Conservation (phyloP, 2,329 filamentous ascomycete species). For the Aspergillus sp. region DNA sequence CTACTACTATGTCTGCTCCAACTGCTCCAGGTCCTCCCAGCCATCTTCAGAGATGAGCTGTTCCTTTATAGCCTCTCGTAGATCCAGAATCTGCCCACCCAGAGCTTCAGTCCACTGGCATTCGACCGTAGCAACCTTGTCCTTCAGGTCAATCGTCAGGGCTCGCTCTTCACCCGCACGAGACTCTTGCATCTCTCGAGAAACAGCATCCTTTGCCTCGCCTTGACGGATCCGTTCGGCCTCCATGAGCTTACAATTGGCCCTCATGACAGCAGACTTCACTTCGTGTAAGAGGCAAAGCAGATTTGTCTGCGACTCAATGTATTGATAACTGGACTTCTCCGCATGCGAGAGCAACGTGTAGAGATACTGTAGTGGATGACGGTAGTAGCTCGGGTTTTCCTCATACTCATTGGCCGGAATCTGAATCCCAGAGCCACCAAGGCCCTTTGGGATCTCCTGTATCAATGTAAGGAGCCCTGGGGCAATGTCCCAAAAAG, state of each 20-base stretch:
- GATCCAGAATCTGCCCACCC: conserved; percentile 67
- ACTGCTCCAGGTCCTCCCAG: conserved; percentile 73
- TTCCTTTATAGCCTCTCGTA: conserved; percentile 68
- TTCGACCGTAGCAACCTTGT: conserved; percentile 86
- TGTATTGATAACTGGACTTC: conserved; percentile 93
- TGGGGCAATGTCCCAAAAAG: conserved; percentile 97
- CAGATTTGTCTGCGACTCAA: conserved; percentile 88
- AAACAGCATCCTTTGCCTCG: conserved; percentile 37
- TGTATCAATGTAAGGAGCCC: conserved; percentile 73
- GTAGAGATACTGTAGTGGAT: conserved; percentile 88
- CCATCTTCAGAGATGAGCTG: conserved; percentile 75
- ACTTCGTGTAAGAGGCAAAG: conserved; percentile 89
- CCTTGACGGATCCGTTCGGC: conserved; percentile 53
- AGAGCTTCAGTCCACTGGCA: conserved; percentile 85
- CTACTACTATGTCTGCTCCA: conserved; percentile 24
- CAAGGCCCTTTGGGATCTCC: conserved; percentile 60
- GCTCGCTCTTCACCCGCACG: conserved; percentile 62
- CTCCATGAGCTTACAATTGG: conserved; percentile 63
- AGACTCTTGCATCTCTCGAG: conserved; percentile 51
- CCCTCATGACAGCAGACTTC: conserved; percentile 69
- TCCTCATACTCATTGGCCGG: conserved; percentile 76
- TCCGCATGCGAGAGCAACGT: conserved; percentile 79
- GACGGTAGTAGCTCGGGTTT: conserved; percentile 73
- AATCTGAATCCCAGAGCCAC: conserved; percentile 67
- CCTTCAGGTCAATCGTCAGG: conserved; percentile 82